phyloP scores from a whole-genome alignment of 106 monocot genomes.

The Allium fistulosum region DNA sequence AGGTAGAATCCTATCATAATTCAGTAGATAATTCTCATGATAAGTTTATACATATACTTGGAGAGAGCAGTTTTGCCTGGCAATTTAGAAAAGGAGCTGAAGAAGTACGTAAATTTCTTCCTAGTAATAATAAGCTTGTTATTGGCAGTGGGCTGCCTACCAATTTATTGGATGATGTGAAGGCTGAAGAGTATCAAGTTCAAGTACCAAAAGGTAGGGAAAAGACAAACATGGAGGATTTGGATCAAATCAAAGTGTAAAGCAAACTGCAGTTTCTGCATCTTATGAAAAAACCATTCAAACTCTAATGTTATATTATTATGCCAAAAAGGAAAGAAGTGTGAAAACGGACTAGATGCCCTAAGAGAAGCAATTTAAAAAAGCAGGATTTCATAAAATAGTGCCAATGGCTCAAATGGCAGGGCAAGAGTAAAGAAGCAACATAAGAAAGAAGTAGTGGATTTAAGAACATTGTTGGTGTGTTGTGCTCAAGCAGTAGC shows the following conservation, averaged over 20 bases:
- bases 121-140: slow-evolving; percentile 34
- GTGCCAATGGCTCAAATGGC: slow-evolving; percentile 21
- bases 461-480: slow-evolving; percentile 61
- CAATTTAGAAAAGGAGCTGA: slow-evolving; percentile 69
- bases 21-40: neutral
- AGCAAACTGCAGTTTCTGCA: slow-evolving; percentile 42
- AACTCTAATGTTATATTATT: slow-evolving; percentile 45
- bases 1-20: too few relatives aligned
- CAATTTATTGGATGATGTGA: neutral
- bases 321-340: slow-evolving; percentile 16
- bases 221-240: slow-evolving; percentile 34
- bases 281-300: slow-evolving; percentile 31
- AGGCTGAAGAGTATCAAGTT: slow-evolving; percentile 1
- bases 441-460: slow-evolving; percentile 56
- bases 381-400: slow-evolving; percentile 10
- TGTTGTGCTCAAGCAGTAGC: slow-evolving; percentile 86
- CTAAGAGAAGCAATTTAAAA: slow-evolving; percentile 32
- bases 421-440: slow-evolving; percentile 46
- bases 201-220: slow-evolving; percentile 19
- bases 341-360: neutral
- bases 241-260: slow-evolving; percentile 40
- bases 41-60: neutral
- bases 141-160: neutral
- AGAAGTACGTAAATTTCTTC: slow-evolving; percentile 69
- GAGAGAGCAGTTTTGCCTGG: slow-evolving; percentile 28